Evolutionary conservation across 805 yeast species (phyloP).

Genomic region (Wickerhamomyces mucosus): DNA sequence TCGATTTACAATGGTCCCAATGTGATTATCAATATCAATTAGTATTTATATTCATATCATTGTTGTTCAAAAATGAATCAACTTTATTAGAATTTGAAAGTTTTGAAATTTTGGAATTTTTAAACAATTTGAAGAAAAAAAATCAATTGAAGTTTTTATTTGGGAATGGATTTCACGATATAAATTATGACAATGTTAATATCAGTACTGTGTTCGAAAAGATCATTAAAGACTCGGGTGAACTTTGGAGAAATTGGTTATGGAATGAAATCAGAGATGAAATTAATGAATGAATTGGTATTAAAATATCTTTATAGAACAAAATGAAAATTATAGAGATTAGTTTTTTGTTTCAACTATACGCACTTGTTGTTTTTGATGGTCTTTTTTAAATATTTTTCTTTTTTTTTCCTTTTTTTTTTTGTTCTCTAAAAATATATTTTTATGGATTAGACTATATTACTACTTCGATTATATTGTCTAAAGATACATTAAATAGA

Average conservation of each 20-base stretch:
- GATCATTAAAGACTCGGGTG: slow-evolving; percentile 71
- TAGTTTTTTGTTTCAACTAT: too few species aligned
- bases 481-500: too few species aligned
- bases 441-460: background rate
- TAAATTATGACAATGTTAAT: background rate
- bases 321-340: too few species aligned
- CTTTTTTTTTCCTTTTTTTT: too few species aligned
- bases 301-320: too few species aligned
- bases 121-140: slow-evolving; percentile 35
- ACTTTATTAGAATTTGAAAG: slow-evolving; percentile 82
- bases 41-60: slow-evolving; percentile 65
- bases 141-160: slow-evolving; percentile 14
- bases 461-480: too few species aligned
- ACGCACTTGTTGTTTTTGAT: too few species aligned
- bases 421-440: too few species aligned
- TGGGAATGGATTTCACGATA: too few species aligned
- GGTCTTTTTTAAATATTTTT: too few species aligned
- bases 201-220: slow-evolving; percentile 56
- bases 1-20: slow-evolving; percentile 41
- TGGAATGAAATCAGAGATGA: slow-evolving; percentile 48
- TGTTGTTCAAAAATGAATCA: slow-evolving; percentile 70
- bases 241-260: slow-evolving; percentile 79
- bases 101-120: slow-evolving; percentile 74
- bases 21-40: slow-evolving; percentile 72
- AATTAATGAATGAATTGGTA: slow-evolving; percentile 11